These are phyloP conservation scores for Hortiboletus flavorubellus DNA, from an alignment of 768 basidiomycete genomes.

Conservation along the genomic window DNA sequence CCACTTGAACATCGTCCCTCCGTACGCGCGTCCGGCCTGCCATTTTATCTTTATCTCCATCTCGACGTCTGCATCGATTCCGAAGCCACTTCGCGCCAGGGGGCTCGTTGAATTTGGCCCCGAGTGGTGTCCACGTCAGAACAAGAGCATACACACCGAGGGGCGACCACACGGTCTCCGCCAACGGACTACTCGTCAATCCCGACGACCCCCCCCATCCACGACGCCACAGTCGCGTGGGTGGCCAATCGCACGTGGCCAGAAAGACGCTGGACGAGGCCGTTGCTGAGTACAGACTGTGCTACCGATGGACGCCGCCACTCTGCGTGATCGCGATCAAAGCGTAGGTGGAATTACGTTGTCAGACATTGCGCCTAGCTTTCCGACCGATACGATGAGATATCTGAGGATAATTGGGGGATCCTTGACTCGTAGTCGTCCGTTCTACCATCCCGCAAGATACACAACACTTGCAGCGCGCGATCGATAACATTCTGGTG, in stretches of 20 bases:
- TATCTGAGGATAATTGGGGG: slow-evolving; percentile 36
- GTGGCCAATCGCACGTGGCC: slow-evolving; percentile 30
- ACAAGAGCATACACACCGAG: background rate
- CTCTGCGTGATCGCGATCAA: slow-evolving; percentile 17
- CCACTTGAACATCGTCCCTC: too few relatives aligned
- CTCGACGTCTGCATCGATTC: too few relatives aligned
- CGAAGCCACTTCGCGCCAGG: too few relatives aligned
- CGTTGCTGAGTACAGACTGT: slow-evolving; percentile 35
- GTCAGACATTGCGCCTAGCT: slow-evolving; percentile 37
- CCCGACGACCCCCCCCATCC: slow-evolving; percentile 36
- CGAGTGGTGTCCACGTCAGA: background rate
- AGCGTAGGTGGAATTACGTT: slow-evolving; percentile 40
- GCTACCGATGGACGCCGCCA: slow-evolving; percentile 36
- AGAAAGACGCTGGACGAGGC: slow-evolving; percentile 39
- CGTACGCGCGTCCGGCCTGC: too few relatives aligned
- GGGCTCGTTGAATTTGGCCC: background rate
- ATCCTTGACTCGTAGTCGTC: slow-evolving; percentile 13
- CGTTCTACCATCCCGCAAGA: slow-evolving; percentile 9
- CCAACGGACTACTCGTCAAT: slow-evolving; percentile 36
- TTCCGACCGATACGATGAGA: slow-evolving; percentile 48
- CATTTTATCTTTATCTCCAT: too few relatives aligned
- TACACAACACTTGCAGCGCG: background rate
- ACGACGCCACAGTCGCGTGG: slow-evolving; percentile 37
- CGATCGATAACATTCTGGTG: slow-evolving; percentile 14
- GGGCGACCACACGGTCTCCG: slow-evolving; percentile 17